These are phyloP conservation scores for Triglochin maritima DNA, from an alignment of 106 monocot species.

Conservation along the genomic window DNA sequence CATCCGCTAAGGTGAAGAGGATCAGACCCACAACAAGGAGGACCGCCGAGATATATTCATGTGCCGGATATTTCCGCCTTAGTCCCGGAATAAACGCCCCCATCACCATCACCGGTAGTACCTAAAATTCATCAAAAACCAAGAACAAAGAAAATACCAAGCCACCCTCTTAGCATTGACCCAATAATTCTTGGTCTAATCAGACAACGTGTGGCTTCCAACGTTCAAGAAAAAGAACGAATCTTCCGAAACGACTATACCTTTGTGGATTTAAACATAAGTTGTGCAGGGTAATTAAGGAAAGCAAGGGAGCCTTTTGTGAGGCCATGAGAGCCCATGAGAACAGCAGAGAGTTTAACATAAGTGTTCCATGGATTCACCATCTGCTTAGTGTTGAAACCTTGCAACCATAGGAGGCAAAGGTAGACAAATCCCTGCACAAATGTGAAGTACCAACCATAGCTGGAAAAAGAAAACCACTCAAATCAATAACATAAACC, in stretches of 20 bases:
- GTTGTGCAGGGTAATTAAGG: conserved; percentile 91
- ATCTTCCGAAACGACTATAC: conserved; percentile 15
- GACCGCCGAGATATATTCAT: conserved; percentile 76
- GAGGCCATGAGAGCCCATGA: conserved; percentile 90
- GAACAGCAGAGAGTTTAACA: conserved; percentile 68
- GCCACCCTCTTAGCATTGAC: no score
- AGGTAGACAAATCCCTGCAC: conserved; percentile 88
- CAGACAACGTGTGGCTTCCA: no score
- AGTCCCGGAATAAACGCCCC: conserved; percentile 93
- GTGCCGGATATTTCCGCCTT: conserved; percentile 64
- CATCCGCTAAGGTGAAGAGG: conserved; percentile 83
- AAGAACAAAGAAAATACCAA: background rate
- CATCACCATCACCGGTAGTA: conserved; percentile 92
- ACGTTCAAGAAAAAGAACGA: no score
- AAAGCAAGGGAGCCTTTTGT: conserved; percentile 92
- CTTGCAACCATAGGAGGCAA: conserved; percentile 55
- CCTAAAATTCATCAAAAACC: conserved; percentile 24
- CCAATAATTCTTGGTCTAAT: no score
- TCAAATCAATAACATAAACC: background rate
- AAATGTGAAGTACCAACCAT: conserved; percentile 98
- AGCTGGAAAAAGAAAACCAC: conserved; percentile 35
- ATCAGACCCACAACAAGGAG: conserved; percentile 80
- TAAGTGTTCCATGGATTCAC: conserved; percentile 91
- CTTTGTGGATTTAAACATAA: conserved; percentile 99
- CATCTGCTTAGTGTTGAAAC: conserved; percentile 77